Conservation (phyloP, 2,329 filamentous ascomycete species). For the Monosporascus sp. region DNA sequence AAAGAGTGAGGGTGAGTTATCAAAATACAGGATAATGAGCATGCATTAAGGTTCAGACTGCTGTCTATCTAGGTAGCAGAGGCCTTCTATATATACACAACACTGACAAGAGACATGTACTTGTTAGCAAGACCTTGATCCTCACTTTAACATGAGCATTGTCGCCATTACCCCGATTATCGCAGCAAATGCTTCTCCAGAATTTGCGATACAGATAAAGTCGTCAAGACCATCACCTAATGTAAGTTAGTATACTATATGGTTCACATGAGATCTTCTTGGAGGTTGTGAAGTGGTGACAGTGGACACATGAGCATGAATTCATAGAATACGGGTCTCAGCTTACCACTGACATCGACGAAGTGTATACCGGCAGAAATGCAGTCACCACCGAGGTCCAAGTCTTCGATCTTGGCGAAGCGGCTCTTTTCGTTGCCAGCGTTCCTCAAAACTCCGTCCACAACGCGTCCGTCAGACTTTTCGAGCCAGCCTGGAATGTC, state of each 20-base stretch:
- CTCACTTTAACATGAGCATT: too few relatives aligned
- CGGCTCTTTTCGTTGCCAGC: slow-evolving; percentile 2
- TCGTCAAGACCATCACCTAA: slow-evolving; percentile 21
- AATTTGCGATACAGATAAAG: slow-evolving; percentile 21
- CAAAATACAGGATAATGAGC: too few relatives aligned
- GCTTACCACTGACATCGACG: slow-evolving; percentile 8
- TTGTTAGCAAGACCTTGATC: too few relatives aligned
- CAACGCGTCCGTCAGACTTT: slow-evolving; percentile 18
- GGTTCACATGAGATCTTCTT: too few relatives aligned
- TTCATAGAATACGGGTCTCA: neutral
- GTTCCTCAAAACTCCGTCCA: slow-evolving; percentile 4
- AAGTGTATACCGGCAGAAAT: too few relatives aligned
- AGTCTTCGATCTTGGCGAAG: slow-evolving; percentile 2
- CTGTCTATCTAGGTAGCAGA: too few relatives aligned
- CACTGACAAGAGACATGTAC: too few relatives aligned
- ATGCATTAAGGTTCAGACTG: too few relatives aligned
- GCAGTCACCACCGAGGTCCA: too few relatives aligned
- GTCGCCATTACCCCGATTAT: slow-evolving; percentile 18
- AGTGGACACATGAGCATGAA: slow-evolving; percentile 1
- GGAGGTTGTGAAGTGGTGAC: too few relatives aligned
- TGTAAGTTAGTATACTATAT: too few relatives aligned
- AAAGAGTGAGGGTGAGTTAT: slow-evolving; percentile 14
- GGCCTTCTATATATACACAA: too few relatives aligned
- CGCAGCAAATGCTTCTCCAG: slow-evolving; percentile 9
- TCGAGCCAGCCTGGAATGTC: slow-evolving; percentile 19